Evolutionary conservation across 805 yeast genomes (phyloP).

Genomic region (Teunomyces barrocoloradensis): DNA sequence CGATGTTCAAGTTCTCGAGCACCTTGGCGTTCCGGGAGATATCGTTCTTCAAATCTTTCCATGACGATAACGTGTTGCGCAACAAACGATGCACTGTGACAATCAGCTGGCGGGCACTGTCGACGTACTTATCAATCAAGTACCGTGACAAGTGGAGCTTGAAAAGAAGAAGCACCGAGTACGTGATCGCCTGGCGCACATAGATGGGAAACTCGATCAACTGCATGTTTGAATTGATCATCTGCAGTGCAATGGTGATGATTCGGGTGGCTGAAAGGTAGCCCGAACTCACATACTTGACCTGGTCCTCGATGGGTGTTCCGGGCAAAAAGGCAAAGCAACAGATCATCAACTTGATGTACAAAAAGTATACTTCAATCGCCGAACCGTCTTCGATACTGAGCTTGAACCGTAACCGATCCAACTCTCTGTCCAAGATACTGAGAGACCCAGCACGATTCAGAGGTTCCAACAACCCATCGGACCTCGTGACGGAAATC

Average conservation of each 20-base stretch:
- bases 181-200: constrained; percentile 81
- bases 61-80: constrained; percentile 84
- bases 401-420: constrained; percentile 62
- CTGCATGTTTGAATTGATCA: constrained; percentile 60
- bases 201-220: constrained; percentile 84
- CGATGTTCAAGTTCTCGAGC: constrained; percentile 83
- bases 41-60: constrained; percentile 90
- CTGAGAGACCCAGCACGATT: constrained; percentile 78
- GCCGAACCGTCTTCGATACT: constrained; percentile 62
- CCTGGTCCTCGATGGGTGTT: constrained; percentile 83
- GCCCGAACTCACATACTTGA: constrained; percentile 77
- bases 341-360: constrained; percentile 77
- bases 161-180: constrained; percentile 75
- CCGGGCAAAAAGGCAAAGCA: constrained; percentile 90
- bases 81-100: constrained; percentile 88
- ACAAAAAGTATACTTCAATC: constrained; percentile 74
- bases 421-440: constrained; percentile 76
- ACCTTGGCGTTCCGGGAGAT: constrained; percentile 89
- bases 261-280: constrained; percentile 78
- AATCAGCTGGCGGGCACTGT: constrained; percentile 87
- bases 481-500: constrained; percentile 76
- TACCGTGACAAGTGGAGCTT: constrained; percentile 77
- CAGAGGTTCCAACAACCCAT: constrained; percentile 82
- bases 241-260: constrained; percentile 70
- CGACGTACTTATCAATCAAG: constrained; percentile 69